Percentiles rank a stretch among this genome's conserved stretches.
These are phyloP conservation scores for Amaranthus tricolor DNA, from an alignment of 179 eudicot species.

Conservation along the genomic window DNA sequence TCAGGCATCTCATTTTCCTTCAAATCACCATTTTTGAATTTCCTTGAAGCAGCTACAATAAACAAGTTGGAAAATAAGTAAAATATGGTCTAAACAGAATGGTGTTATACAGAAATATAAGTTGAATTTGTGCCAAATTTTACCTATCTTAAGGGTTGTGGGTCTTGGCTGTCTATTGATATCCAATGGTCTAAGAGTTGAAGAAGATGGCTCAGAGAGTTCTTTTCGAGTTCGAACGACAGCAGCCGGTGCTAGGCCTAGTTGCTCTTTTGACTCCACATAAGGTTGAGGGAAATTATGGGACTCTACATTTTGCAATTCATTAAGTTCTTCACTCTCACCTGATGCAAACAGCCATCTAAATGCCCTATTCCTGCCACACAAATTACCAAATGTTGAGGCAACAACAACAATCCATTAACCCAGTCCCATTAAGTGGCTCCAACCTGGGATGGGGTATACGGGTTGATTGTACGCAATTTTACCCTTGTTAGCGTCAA, in stretches of 20 bases:
- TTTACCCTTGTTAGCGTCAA: too few species aligned
- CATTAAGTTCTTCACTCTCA: constrained; percentile 77
- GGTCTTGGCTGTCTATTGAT: constrained; percentile 57
- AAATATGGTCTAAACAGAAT: not conserved
- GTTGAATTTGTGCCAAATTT: not conserved
- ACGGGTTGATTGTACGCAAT: too few species aligned
- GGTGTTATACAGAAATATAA: too few species aligned
- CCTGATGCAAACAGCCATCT: constrained; percentile 68
- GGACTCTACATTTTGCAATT: constrained; percentile 67
- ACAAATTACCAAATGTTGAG: not conserved
- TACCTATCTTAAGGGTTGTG: constrained; percentile 64
- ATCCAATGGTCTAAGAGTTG: constrained; percentile 53
- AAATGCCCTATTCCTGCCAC: constrained; percentile 78
- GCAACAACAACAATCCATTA: too few species aligned
- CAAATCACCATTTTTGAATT: constrained; percentile 34
- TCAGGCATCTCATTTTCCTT: constrained; percentile 71
- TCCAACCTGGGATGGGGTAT: too few species aligned
- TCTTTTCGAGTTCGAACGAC: constrained; percentile 59
- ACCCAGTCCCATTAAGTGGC: too few species aligned
- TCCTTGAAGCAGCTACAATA: constrained; percentile 54
- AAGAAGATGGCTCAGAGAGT: constrained; percentile 39
- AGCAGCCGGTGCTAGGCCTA: constrained; percentile 91
- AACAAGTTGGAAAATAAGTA: not conserved
- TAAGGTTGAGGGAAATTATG: constrained; percentile 78
- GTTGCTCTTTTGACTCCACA: constrained; percentile 50